Percentiles rank a stretch among this genome's conserved stretches.
phyloP scores from a whole-genome alignment of 148 eudicot species.

The Arbutus unedo region DNA sequence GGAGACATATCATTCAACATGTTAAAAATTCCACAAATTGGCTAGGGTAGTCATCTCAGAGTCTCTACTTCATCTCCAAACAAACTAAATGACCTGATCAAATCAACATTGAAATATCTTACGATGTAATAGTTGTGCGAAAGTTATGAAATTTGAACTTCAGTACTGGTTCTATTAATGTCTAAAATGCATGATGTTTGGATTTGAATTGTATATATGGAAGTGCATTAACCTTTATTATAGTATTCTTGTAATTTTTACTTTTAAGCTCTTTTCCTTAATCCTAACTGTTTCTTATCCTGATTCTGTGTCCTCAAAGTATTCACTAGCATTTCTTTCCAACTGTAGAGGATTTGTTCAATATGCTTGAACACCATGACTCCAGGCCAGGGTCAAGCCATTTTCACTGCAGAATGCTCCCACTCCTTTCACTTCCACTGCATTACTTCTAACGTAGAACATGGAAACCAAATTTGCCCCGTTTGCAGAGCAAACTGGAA shows the following conservation, averaged over 20 bases:
- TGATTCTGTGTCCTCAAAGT: not conserved
- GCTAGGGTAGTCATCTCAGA: not conserved
- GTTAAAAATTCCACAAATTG: not conserved
- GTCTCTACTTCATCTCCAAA: not conserved
- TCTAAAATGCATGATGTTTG: not conserved
- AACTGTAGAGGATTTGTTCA: conserved; percentile 36
- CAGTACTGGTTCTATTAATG: not conserved
- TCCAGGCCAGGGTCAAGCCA: conserved; percentile 44
- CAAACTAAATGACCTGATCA: conserved; percentile 3
- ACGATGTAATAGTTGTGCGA: not conserved
- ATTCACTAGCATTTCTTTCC: conserved; percentile 14
- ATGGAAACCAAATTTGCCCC: conserved; percentile 48
- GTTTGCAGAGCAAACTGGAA: conserved; percentile 55
- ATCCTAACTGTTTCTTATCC: not conserved
- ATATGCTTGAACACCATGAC: conserved; percentile 42
- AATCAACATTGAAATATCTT: not conserved
- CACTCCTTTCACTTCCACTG: conserved; percentile 53
- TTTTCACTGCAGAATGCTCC: conserved; percentile 56
- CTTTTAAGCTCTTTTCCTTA: not conserved
- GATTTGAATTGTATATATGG: not conserved
- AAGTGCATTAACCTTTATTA: not conserved
- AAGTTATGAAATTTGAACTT: not conserved
- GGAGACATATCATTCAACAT: not conserved
- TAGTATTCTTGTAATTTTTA: not conserved
- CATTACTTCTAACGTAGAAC: conserved; percentile 41